Evolutionary conservation across 352 stramenopile species (phyloP).

Genomic region (Globisporangium radiosum): DNA sequence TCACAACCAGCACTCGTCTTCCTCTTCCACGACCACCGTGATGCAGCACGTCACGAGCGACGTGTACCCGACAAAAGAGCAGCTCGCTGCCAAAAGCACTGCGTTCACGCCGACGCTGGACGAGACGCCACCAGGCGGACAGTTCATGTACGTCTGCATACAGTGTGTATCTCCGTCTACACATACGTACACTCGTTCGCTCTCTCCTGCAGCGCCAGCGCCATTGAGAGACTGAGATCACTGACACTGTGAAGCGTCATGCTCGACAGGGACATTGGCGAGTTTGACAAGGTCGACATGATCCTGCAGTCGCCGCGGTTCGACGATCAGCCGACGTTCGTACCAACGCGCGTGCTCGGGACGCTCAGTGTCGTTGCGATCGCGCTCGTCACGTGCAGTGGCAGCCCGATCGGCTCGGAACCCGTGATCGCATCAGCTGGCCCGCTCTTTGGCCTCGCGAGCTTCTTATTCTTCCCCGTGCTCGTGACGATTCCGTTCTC

Average conservation of each 20-base stretch:
- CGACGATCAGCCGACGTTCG: conserved; percentile 1
- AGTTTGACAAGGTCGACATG: conserved; percentile 20
- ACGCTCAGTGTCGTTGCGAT: conserved; percentile 37
- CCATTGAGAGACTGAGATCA: too few relatives aligned
- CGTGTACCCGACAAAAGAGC: conserved; percentile 3
- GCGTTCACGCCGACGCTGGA: conserved; percentile 7
- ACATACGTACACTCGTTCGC: too few relatives aligned
- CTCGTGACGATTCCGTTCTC: conserved; percentile 56
- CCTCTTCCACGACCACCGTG: not conserved
- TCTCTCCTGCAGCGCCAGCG: not conserved
- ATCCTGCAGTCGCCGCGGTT: conserved; percentile 14
- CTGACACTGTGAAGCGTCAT: not conserved
- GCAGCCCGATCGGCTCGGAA: conserved; percentile 46
- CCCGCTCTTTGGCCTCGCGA: conserved; percentile 49
- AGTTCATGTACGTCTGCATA: conserved; percentile 12
- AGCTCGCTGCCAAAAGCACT: not conserved
- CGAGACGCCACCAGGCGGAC: conserved; percentile 6
- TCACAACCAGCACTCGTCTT: too few relatives aligned
- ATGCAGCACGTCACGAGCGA: conserved; percentile 5
- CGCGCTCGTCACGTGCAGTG: conserved; percentile 42
- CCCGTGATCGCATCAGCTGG: conserved; percentile 42
- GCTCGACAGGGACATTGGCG: conserved; percentile 11
- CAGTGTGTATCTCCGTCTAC: not conserved
- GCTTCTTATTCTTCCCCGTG: conserved; percentile 50
- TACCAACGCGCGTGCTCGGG: conserved; percentile 19